Conservation (phyloP, 108 stramenopile genomes). For the Pinguiococcus pyrenoidosus region DNA sequence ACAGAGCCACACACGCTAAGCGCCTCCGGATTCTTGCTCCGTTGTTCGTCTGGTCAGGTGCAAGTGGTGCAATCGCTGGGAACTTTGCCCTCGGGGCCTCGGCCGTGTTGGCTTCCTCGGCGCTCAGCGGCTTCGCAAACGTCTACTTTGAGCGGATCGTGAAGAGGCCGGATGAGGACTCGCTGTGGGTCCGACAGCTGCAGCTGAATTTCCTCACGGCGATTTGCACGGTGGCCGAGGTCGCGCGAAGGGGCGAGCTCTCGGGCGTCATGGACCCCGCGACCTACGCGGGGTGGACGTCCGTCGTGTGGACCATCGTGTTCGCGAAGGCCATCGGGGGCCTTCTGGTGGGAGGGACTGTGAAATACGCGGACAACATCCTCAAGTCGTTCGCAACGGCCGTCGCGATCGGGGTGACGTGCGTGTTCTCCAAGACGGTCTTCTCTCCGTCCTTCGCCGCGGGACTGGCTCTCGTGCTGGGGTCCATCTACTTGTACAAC, state of each 20-base stretch:
- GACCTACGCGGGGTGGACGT: slow-evolving; percentile 70
- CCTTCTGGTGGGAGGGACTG: neutral
- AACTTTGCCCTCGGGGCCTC: slow-evolving; percentile 52
- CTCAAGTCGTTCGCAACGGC: slow-evolving; percentile 22
- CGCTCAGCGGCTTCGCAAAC: slow-evolving; percentile 74
- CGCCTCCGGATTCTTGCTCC: too few relatives aligned
- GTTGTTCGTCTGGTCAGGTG: too few relatives aligned
- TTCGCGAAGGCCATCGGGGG: slow-evolving; percentile 54
- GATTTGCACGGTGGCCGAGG: too few relatives aligned
- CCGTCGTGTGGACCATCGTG: slow-evolving; percentile 65
- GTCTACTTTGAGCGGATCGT: slow-evolving; percentile 96
- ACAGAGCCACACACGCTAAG: too few relatives aligned
- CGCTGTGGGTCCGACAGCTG: slow-evolving; percentile 83
- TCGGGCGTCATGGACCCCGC: too few relatives aligned
- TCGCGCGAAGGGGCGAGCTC: too few relatives aligned
- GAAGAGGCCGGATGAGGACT: too few relatives aligned
- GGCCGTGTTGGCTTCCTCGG: slow-evolving; percentile 67
- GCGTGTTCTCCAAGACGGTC: slow-evolving; percentile 14
- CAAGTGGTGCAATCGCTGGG: too few relatives aligned
- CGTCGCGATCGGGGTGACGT: slow-evolving; percentile 53
- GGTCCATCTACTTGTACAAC: too few relatives aligned
- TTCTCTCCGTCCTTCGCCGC: too few relatives aligned
- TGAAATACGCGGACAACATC: neutral
- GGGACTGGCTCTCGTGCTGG: too few relatives aligned
- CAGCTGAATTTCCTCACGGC: slow-evolving; percentile 82